These are phyloP conservation scores for Lentinula edodes DNA, from an alignment of 768 basidiomycete genomes.

Conservation along the genomic window DNA sequence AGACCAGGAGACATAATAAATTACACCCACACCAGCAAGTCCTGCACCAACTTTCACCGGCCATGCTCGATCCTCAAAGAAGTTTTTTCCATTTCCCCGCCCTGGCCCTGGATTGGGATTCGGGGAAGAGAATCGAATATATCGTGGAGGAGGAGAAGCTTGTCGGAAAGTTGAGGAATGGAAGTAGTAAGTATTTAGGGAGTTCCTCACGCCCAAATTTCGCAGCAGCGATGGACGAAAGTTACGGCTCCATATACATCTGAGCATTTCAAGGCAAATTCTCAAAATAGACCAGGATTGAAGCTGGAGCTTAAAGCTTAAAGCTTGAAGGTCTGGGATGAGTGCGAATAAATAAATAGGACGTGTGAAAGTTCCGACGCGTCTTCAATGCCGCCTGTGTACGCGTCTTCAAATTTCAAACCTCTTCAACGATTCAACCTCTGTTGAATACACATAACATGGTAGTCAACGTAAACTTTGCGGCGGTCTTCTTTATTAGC, in stretches of 20 bases:
- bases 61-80: background rate
- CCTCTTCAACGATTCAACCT: background rate
- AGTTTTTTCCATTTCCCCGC: background rate
- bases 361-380: background rate
- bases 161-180: background rate
- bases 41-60: conserved; percentile 3
- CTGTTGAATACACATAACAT: no score
- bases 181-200: background rate
- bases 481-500: no score
- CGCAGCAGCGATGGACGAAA: background rate
- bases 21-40: conserved; percentile 1
- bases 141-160: background rate
- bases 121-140: conserved; percentile 1
- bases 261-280: background rate
- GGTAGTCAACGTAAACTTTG: no score
- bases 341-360: background rate
- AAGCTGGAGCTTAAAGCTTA: no score
- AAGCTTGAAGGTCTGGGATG: no score
- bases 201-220: background rate
- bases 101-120: background rate
- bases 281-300: background rate
- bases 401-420: background rate
- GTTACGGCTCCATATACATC: background rate
- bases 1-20: conserved; percentile 5
- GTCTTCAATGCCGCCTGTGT: background rate